Conservation (phyloP, 2,329 filamentous ascomycete species). For the Trichoderma aggressivum region DNA sequence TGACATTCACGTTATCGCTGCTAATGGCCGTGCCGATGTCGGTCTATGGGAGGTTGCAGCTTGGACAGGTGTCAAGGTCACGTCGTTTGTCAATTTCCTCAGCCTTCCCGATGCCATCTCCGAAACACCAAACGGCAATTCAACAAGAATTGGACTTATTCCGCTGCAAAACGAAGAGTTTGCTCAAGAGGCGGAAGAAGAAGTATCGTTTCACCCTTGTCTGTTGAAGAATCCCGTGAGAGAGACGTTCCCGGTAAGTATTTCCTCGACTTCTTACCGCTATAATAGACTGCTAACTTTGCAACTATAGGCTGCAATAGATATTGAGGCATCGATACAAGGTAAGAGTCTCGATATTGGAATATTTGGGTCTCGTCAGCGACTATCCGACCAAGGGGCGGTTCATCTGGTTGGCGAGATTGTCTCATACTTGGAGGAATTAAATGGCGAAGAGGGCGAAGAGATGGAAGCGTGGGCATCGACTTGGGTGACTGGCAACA, state of each 20-base stretch:
- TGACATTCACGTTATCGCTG: constrained; percentile 61
- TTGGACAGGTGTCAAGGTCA: constrained; percentile 71
- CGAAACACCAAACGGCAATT: background rate
- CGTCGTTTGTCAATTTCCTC: constrained; percentile 80
- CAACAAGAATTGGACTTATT: background rate
- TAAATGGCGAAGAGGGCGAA: background rate
- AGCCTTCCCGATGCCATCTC: constrained; percentile 41
- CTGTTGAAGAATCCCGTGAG: constrained; percentile 26
- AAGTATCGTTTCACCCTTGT: constrained; percentile 15
- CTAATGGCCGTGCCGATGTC: constrained; percentile 50
- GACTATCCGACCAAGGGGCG: constrained; percentile 29
- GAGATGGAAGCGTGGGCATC: background rate
- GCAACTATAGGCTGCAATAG: constrained; percentile 35
- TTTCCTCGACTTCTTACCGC: too few species aligned
- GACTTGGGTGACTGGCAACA: background rate
- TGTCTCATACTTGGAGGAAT: constrained; percentile 21
- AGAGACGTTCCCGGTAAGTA: constrained; percentile 31
- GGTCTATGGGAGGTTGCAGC: constrained; percentile 66
- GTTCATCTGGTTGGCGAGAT: constrained; percentile 27
- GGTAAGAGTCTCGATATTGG: constrained; percentile 37
- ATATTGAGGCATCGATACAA: constrained; percentile 39
- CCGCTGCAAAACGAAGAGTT: background rate
- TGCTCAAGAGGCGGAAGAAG: background rate
- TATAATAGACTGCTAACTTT: background rate
- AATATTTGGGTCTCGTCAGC: constrained; percentile 36